Conservation (phyloP, 345 rosid species). For the Corchorus olitorius region DNA sequence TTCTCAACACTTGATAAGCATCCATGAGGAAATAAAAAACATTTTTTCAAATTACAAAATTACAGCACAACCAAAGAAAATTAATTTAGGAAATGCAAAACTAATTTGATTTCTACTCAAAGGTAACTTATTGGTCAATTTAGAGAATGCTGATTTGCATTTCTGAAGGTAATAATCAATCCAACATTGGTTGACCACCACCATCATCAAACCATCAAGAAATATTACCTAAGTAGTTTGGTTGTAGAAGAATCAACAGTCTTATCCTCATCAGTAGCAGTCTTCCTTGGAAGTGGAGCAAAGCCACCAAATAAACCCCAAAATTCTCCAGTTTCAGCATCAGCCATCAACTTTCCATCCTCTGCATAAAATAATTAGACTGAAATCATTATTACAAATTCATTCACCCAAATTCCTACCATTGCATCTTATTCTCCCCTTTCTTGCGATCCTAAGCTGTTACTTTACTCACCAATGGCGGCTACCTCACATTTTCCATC, state of each 20-base stretch:
- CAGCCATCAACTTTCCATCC: constrained; percentile 99
- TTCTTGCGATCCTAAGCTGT: constrained; percentile 17
- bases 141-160: neutral
- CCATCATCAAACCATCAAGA: constrained; percentile 16
- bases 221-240: constrained; percentile 64
- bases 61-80: neutral
- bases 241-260: constrained; percentile 42
- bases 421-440: neutral
- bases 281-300: constrained; percentile 97
- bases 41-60: constrained; percentile 6
- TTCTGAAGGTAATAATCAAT: neutral
- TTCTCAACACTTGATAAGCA: constrained; percentile 68
- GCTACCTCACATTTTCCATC: constrained; percentile 96
- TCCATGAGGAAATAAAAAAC: constrained; percentile 36
- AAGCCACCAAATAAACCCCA: constrained; percentile 98
- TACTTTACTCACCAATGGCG: constrained; percentile 74
- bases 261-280: constrained; percentile 52
- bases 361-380: constrained; percentile 45
- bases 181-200: neutral
- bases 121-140: neutral
- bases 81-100: neutral
- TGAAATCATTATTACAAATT: constrained; percentile 7
- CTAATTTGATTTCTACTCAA: neutral
- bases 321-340: constrained; percentile 97
- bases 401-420: constrained; percentile 4